Conservation (phyloP, 2,329 filamentous ascomycete species). For the Exophiala spinifera region DNA sequence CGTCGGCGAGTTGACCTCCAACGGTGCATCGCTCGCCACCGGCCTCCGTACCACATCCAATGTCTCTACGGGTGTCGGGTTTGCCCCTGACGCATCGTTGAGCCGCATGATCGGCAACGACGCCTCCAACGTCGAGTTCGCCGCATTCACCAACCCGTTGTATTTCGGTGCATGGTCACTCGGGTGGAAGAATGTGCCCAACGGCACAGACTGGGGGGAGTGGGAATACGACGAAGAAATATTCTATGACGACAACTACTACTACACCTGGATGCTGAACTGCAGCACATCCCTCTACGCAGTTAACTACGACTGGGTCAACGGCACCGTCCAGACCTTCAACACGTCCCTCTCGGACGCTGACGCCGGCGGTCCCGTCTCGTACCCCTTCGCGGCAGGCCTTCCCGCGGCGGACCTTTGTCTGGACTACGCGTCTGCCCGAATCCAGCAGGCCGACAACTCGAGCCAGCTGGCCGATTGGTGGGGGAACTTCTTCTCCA, state of each 20-base stretch:
- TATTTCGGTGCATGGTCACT: constrained; percentile 2
- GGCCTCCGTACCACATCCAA: constrained; percentile 58
- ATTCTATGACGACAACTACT: background rate
- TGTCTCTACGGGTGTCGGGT: constrained; percentile 56
- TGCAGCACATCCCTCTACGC: background rate
- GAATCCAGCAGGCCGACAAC: background rate
- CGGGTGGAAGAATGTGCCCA: background rate
- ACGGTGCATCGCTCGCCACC: constrained; percentile 62
- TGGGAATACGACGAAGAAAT: background rate
- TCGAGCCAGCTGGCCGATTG: background rate
- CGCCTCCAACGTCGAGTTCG: background rate
- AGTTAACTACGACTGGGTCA: background rate
- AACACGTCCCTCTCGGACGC: background rate
- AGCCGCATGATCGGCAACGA: background rate
- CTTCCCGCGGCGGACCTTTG: background rate
- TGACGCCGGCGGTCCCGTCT: background rate
- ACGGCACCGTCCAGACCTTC: background rate
- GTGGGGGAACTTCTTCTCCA: background rate
- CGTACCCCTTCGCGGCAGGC: constrained; percentile 1
- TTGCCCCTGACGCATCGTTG: background rate
- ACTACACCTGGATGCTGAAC: constrained; percentile 1
- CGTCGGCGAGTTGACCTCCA: constrained; percentile 67
- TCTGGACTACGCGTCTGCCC: background rate
- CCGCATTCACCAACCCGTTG: background rate
- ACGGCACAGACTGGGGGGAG: background rate